Evolutionary conservation across 192 early-diverging fungal species (phyloP).

Genomic region (Powellomyces hirtus): DNA sequence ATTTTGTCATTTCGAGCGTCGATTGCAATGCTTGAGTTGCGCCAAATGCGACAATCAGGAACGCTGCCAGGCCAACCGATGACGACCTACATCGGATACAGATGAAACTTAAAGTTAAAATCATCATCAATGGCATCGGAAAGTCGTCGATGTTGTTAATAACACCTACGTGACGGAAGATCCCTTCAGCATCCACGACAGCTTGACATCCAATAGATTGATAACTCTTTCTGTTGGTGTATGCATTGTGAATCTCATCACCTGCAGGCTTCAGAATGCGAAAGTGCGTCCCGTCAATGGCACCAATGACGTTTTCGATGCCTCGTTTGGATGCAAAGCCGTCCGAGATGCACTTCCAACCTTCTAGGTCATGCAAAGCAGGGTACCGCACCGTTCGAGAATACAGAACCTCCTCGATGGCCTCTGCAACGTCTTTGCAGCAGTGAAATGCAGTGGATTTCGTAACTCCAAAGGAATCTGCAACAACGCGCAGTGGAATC

Average conservation of each 20-base stretch:
- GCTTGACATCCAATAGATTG: neutral
- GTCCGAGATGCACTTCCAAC: neutral
- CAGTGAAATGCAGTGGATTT: neutral
- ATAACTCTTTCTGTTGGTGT: neutral
- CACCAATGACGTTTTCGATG: neutral
- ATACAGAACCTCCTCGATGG: neutral
- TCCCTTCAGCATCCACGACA: neutral
- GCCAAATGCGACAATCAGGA: neutral
- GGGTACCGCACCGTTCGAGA: neutral
- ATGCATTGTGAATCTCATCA: constrained; percentile 5
- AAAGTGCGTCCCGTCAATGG: constrained; percentile 4
- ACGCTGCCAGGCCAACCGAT: neutral
- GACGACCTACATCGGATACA: neutral
- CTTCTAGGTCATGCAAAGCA: neutral
- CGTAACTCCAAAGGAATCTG: neutral
- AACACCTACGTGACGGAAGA: constrained; percentile 1
- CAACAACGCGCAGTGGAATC: neutral
- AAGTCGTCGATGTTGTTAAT: too few species aligned
- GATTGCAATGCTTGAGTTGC: neutral
- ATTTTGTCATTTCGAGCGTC: neutral
- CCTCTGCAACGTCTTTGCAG: neutral
- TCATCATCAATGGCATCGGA: neutral
- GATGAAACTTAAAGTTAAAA: neutral
- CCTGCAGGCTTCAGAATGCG: neutral
- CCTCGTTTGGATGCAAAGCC: neutral